A percentile compares a stretch with the other conserved stretches of the same genome.
Conservation (phyloP, 2,329 filamentous ascomycete genomes). For the Aspergillus sp. region DNA sequence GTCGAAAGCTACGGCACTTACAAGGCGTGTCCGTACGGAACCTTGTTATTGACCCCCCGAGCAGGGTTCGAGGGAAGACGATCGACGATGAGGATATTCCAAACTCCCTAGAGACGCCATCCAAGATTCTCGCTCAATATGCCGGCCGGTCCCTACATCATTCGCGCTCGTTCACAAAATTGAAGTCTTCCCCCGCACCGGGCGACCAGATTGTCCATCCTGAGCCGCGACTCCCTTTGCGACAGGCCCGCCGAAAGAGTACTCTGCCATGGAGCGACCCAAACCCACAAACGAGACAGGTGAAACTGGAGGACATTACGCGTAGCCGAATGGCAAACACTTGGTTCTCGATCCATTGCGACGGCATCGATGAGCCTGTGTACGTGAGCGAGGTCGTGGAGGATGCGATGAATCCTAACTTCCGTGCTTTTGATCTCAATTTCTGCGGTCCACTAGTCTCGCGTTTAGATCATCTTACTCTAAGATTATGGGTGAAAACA, state of each 20-base stretch:
- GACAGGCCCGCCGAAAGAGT: slow-evolving; percentile 50
- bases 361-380: slow-evolving; percentile 67
- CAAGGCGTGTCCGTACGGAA: slow-evolving; percentile 86
- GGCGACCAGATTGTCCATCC: slow-evolving; percentile 10
- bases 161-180: slow-evolving; percentile 59
- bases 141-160: slow-evolving; percentile 53
- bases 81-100: slow-evolving; percentile 76
- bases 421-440: slow-evolving; percentile 77
- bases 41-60: slow-evolving; percentile 64
- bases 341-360: slow-evolving; percentile 81
- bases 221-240: slow-evolving; percentile 20
- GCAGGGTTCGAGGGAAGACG: slow-evolving; percentile 57
- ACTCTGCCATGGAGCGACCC: slow-evolving; percentile 64
- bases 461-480: slow-evolving; percentile 61
- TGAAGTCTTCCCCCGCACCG: slow-evolving; percentile 33
- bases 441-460: slow-evolving; percentile 63
- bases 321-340: slow-evolving; percentile 75
- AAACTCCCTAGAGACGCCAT: slow-evolving; percentile 63
- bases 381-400: slow-evolving; percentile 84
- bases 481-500: slow-evolving; percentile 72
- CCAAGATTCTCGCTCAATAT: slow-evolving; percentile 60
- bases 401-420: slow-evolving; percentile 86
- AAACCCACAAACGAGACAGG: slow-evolving; percentile 64
- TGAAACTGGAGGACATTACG: slow-evolving; percentile 71
- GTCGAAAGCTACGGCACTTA: slow-evolving; percentile 84